Base-by-base conservation (phyloP, 202 grass and related monocot genomes). In the Carex arenaria region DNA sequence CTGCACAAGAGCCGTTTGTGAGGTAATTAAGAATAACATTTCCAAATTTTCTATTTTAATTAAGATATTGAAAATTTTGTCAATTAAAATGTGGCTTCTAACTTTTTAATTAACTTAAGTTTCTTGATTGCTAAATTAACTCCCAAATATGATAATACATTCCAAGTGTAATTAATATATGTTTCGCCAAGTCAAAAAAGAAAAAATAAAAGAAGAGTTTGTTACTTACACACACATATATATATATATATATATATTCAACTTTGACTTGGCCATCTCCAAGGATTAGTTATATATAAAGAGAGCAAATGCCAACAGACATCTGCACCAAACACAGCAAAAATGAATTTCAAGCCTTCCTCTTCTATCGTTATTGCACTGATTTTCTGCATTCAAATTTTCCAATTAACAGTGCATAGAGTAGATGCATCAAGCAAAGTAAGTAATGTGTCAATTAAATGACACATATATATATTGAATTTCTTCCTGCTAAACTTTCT, bases 401-500 rank as follows among this genome's bases (percentile, higher is more conserved):
- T 61, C 53, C 76, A 61, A 79, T 22, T 61, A 61, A 38, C 30
- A 11, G 19, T 79, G 40, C 15, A 79, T 34, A 4, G 26, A 61
- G 75, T 40, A 10, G 76, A 61, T 38, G 76, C 76, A 79, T 79
- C 76, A 61, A 79, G 11, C 43, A 23, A 73, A 73, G 69, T 70
- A 70, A 70, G 67, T 73, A 73, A 51, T 23, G 38, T 11, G 8
- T 7, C 42, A 23, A 72, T 23, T 72, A 51, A 72, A 73, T 52
- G 19, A 73, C 19, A 13, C 42, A 23, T 4, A 52, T 52, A 62
- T 10, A 47, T 14, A 51, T 51, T 52, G 11, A 13, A 52, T 52
- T 26, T 51, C 19, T 52, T 19, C 3, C 20, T 73, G 20, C 69
- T 73, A 52, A 52, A 6, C 20, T 20, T 73, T 43, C 20, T 20